phyloP scores from a whole-genome alignment of 352 stramenopile genomes.

The Phytopythium cucurbitacearum region DNA sequence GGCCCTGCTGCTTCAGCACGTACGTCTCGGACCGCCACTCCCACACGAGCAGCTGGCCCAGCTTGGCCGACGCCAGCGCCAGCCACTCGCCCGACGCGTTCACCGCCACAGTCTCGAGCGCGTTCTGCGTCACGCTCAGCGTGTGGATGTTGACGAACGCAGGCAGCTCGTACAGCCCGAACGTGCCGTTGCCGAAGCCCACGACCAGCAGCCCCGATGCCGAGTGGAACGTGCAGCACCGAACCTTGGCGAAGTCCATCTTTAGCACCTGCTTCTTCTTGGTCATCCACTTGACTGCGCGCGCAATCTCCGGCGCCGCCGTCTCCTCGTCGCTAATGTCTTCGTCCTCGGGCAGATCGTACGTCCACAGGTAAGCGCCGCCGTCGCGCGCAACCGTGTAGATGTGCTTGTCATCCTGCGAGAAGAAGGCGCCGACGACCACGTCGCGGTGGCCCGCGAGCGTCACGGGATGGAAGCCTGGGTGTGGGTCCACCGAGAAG shows the following conservation, averaged over 20 bases:
- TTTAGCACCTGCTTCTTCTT: conserved; percentile 87
- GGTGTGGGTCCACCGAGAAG: conserved; percentile 72
- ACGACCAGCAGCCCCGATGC: conserved; percentile 88
- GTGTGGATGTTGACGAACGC: conserved; percentile 96
- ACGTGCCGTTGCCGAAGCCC: conserved; percentile 96
- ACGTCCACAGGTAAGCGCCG: conserved; percentile 86
- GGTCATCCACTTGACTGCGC: conserved; percentile 80
- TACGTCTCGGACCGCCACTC: conserved; percentile 99
- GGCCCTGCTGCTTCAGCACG: conserved; percentile 99
- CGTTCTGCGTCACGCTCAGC: conserved; percentile 88
- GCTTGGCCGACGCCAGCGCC: conserved; percentile 94
- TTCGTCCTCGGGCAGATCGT: conserved; percentile 38
- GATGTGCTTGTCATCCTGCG: conserved; percentile 65
- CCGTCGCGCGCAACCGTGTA: conserved; percentile 88
- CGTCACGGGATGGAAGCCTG: conserved; percentile 79
- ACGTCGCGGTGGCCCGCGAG: conserved; percentile 87
- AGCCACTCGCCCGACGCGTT: conserved; percentile 97
- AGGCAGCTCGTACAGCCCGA: conserved; percentile 97
- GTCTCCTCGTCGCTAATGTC: conserved; percentile 29
- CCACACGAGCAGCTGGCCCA: conserved; percentile 99
- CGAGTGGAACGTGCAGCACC: conserved; percentile 89
- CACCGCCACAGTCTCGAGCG: conserved; percentile 92
- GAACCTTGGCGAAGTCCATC: conserved; percentile 87
- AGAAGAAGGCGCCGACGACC: conserved; percentile 87
- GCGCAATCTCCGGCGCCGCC: conserved; percentile 48